A percentile compares a stretch with the other conserved stretches of the same genome.
Conservation (phyloP, 2,329 filamentous ascomycete genomes). For the Talaromyces sp. region DNA sequence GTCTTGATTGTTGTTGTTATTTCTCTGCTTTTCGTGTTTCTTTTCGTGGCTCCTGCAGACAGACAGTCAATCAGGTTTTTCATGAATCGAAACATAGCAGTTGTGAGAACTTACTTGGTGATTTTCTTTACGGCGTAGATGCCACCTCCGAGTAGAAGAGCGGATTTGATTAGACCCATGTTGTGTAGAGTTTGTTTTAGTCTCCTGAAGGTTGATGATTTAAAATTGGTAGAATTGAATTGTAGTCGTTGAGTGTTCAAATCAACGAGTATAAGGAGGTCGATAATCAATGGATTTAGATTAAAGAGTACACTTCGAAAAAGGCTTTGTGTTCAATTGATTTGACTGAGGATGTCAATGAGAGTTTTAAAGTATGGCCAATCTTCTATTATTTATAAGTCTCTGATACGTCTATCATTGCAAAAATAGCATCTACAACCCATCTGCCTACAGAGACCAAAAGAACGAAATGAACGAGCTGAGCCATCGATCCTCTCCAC, state of each 20-base stretch:
- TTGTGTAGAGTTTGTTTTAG: background rate
- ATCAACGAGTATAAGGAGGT: background rate
- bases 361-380: background rate
- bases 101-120: background rate
- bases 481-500: background rate
- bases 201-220: no score
- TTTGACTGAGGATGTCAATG: background rate
- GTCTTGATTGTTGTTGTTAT: background rate
- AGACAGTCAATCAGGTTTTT: background rate
- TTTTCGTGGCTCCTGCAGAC: background rate
- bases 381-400: background rate
- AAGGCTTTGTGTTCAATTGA: background rate
- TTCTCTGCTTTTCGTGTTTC: background rate
- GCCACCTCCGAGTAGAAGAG: conserved; percentile 1
- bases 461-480: background rate
- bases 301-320: background rate
- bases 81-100: background rate
- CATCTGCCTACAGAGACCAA: background rate
- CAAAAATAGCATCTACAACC: background rate
- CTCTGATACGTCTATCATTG: background rate
- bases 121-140: conserved; percentile 4
- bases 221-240: background rate
- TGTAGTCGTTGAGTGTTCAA: background rate
- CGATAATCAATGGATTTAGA: background rate
- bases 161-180: conserved; percentile 14